These are phyloP conservation scores for Nyssa sinensis DNA, from an alignment of 148 eudicot species.

Conservation along the genomic window DNA sequence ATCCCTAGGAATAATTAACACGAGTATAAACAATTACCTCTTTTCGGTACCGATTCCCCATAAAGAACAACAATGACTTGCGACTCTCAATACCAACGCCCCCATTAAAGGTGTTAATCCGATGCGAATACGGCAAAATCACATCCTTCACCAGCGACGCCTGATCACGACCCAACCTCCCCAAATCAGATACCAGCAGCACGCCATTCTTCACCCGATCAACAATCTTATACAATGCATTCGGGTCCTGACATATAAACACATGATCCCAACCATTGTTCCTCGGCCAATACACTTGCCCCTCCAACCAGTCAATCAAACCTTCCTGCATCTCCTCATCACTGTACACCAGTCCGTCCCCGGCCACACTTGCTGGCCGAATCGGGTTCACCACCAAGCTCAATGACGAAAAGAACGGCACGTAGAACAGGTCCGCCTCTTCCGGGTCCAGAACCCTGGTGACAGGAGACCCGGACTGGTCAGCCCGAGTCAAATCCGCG, in stretches of 20 bases:
- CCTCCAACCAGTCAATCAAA: slow-evolving; percentile 82
- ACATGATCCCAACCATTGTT: slow-evolving; percentile 98
- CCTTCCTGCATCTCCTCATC: slow-evolving; percentile 89
- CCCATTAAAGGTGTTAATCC: slow-evolving; percentile 69
- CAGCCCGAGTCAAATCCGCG: slow-evolving; percentile 40
- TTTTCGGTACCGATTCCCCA: slow-evolving; percentile 92
- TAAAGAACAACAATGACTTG: slow-evolving; percentile 76
- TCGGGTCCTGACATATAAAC: slow-evolving; percentile 90
- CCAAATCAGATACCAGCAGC: slow-evolving; percentile 92
- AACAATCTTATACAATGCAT: slow-evolving; percentile 78
- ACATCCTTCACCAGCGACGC: slow-evolving; percentile 90
- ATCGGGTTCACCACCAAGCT: slow-evolving; percentile 74
- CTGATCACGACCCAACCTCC: slow-evolving; percentile 67
- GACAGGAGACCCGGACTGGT: slow-evolving; percentile 39
- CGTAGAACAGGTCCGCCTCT: slow-evolving; percentile 84
- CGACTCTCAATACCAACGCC: slow-evolving; percentile 69
- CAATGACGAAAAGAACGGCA: slow-evolving; percentile 88
- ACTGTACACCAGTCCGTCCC: slow-evolving; percentile 29
- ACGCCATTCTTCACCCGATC: slow-evolving; percentile 78
- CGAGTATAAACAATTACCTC: slow-evolving; percentile 60
- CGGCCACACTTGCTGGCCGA: slow-evolving; percentile 23
- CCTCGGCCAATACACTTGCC: slow-evolving; percentile 77
- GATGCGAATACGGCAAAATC: slow-evolving; percentile 86
- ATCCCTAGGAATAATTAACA: too few species aligned
- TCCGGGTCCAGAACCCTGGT: slow-evolving; percentile 72